phyloP scores from a whole-genome alignment of 352 stramenopile genomes.

The Phytophthora sansomeana region DNA sequence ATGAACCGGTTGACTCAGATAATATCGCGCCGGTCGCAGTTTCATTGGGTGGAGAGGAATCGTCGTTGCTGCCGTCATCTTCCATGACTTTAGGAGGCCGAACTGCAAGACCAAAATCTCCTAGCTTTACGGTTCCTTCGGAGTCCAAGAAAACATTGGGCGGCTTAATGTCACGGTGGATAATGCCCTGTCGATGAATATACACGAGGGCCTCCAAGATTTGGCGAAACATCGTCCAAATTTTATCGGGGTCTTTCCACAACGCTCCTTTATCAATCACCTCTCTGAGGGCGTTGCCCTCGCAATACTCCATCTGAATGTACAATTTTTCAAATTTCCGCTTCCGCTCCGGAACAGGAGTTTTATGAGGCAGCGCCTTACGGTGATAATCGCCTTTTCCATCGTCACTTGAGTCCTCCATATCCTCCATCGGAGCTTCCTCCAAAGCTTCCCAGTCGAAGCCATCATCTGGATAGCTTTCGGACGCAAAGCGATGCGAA shows the following conservation, averaged over 20 bases:
- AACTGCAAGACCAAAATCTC: slow-evolving; percentile 96
- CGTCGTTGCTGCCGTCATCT: slow-evolving; percentile 38
- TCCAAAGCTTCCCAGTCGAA: slow-evolving; percentile 78
- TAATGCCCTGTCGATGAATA: slow-evolving; percentile 94
- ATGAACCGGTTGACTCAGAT: slow-evolving; percentile 67
- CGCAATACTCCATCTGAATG: slow-evolving; percentile 98
- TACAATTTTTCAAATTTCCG: slow-evolving; percentile 84
- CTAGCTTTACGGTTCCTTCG: slow-evolving; percentile 93
- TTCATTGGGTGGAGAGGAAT: slow-evolving; percentile 22
- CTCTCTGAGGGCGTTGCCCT: slow-evolving; percentile 92
- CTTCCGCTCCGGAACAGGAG: slow-evolving; percentile 34
- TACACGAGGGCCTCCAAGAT: slow-evolving; percentile 96
- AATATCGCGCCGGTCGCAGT: slow-evolving; percentile 45
- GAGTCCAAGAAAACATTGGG: slow-evolving; percentile 96
- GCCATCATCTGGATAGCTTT: slow-evolving; percentile 58
- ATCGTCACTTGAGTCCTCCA: slow-evolving; percentile 46
- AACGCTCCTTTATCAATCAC: slow-evolving; percentile 94
- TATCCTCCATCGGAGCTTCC: slow-evolving; percentile 54
- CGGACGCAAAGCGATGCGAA: slow-evolving; percentile 42
- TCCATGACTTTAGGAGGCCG: slow-evolving; percentile 68
- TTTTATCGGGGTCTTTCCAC: slow-evolving; percentile 86
- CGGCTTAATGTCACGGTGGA: slow-evolving; percentile 94
- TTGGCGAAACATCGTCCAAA: slow-evolving; percentile 95
- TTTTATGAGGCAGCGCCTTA: slow-evolving; percentile 30
- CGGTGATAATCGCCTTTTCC: slow-evolving; percentile 23